Conservation (phyloP, 805 yeast species). For the Wickerhamiella qilinensis region DNA sequence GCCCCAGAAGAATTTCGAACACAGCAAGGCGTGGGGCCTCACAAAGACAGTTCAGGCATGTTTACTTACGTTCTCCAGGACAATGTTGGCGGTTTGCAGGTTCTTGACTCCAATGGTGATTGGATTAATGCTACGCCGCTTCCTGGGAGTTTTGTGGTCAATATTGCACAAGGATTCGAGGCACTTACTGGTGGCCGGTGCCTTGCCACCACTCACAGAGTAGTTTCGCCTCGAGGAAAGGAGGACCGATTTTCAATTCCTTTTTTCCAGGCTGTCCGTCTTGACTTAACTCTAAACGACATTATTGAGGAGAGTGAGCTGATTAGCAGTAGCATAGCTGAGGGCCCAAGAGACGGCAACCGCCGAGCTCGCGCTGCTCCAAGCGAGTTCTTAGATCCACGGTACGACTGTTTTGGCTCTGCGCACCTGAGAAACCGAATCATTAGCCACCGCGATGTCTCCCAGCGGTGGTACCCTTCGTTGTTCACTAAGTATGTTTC, state of each 20-base stretch:
- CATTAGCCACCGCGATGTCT: slow-evolving; percentile 27
- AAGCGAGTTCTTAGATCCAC: slow-evolving; percentile 20
- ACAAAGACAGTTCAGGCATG: slow-evolving; percentile 43
- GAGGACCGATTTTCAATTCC: slow-evolving; percentile 6
- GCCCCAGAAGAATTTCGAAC: background rate
- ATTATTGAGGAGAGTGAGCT: slow-evolving; percentile 14
- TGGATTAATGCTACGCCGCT: slow-evolving; percentile 42
- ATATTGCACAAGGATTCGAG: slow-evolving; percentile 46
- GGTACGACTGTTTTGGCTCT: slow-evolving; percentile 23
- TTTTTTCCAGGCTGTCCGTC: slow-evolving; percentile 19
- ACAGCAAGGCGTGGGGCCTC: slow-evolving; percentile 45
- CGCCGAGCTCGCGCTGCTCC: slow-evolving; percentile 18
- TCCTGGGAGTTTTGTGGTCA: slow-evolving; percentile 35
- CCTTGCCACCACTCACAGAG: slow-evolving; percentile 43
- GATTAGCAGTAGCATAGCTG: slow-evolving; percentile 18
- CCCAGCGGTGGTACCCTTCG: slow-evolving; percentile 26
- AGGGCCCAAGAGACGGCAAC: slow-evolving; percentile 13
- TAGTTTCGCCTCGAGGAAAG: slow-evolving; percentile 11
- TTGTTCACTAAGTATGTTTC: slow-evolving; percentile 15
- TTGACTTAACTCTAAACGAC: slow-evolving; percentile 18
- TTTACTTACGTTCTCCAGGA: slow-evolving; percentile 47
- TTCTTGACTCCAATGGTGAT: slow-evolving; percentile 36
- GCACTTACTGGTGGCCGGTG: slow-evolving; percentile 43
- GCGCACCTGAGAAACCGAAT: slow-evolving; percentile 28
- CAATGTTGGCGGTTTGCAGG: slow-evolving; percentile 35